Percentiles rank a stretch among this genome's conserved stretches.
Conservation (phyloP, 495 filamentous ascomycete genomes). For the Hypoxylon perforatum region DNA sequence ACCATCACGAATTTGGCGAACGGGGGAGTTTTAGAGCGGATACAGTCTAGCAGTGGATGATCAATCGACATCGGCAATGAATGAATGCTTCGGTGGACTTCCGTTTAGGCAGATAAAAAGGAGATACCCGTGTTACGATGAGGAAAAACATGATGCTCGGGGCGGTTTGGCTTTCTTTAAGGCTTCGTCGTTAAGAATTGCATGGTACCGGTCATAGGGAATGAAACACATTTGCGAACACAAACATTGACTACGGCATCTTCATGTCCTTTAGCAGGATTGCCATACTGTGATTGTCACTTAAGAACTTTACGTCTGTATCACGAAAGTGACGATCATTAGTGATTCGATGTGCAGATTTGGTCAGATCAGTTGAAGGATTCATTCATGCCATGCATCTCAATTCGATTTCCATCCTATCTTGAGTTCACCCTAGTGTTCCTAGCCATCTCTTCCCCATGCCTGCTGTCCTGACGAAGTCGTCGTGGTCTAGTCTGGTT, state of each 20-base stretch:
- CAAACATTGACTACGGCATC: conserved; percentile 9
- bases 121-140: conserved; percentile 17
- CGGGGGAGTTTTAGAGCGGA: conserved; percentile 22
- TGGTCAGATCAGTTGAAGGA: too few relatives aligned
- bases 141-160: conserved; percentile 34
- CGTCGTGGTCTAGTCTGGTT: too few relatives aligned
- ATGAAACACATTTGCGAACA: conserved; percentile 48
- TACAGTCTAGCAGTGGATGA: conserved; percentile 28
- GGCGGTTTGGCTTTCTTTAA: conserved; percentile 45
- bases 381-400: too few relatives aligned
- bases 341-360: too few relatives aligned
- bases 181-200: conserved; percentile 44
- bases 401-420: too few relatives aligned
- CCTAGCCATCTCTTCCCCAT: too few relatives aligned
- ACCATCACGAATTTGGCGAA: conserved; percentile 20
- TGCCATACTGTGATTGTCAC: too few relatives aligned
- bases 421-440: too few relatives aligned
- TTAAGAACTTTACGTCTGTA: too few relatives aligned
- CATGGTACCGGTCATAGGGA: conserved; percentile 49
- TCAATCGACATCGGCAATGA: conserved; percentile 15
- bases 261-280: too few relatives aligned
- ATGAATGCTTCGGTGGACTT: conserved; percentile 28
- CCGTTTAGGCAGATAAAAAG: conserved; percentile 10
- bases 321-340: too few relatives aligned
- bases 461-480: too few relatives aligned